These are phyloP conservation scores for Botrytis squamosa DNA, from an alignment of 2,329 filamentous ascomycete species.

Conservation along the genomic window DNA sequence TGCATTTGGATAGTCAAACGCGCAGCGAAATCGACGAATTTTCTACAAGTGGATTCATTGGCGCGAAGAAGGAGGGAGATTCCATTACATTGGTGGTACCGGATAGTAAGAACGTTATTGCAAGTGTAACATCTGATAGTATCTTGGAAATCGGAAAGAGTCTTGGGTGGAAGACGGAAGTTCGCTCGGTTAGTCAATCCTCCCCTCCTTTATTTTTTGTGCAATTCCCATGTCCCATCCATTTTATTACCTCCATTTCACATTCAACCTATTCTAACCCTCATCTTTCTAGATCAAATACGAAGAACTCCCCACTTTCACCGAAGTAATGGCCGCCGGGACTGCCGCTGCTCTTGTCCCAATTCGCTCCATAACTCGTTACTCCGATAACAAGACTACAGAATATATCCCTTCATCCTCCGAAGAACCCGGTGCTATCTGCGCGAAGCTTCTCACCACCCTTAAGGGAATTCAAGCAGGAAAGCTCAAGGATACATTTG, in stretches of 20 bases:
- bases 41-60: conserved; percentile 90
- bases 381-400: conserved; percentile 50
- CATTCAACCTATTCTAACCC: not conserved
- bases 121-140: conserved; percentile 79
- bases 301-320: conserved; percentile 57
- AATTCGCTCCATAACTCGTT: conserved; percentile 84
- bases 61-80: conserved; percentile 57
- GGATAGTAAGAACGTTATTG: conserved; percentile 82
- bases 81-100: conserved; percentile 66
- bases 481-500: conserved; percentile 64
- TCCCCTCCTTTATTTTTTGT: not conserved
- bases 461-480: conserved; percentile 86
- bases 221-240: not conserved
- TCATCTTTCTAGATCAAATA: conserved; percentile 58
- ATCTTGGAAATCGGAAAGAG: conserved; percentile 71
- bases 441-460: conserved; percentile 67
- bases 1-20: conserved; percentile 85
- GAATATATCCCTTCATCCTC: conserved; percentile 54
- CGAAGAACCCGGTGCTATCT: conserved; percentile 72
- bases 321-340: conserved; percentile 85
- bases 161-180: conserved; percentile 84
- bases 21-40: conserved; percentile 92
- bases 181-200: conserved; percentile 56
- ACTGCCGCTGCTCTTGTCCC: conserved; percentile 90
- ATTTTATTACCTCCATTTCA: no score